Percentiles rank a stretch among this genome's conserved stretches.
These are phyloP conservation scores for Chlorella sp. DNA, from an alignment of 139 green algal species.

Conservation along the genomic window DNA sequence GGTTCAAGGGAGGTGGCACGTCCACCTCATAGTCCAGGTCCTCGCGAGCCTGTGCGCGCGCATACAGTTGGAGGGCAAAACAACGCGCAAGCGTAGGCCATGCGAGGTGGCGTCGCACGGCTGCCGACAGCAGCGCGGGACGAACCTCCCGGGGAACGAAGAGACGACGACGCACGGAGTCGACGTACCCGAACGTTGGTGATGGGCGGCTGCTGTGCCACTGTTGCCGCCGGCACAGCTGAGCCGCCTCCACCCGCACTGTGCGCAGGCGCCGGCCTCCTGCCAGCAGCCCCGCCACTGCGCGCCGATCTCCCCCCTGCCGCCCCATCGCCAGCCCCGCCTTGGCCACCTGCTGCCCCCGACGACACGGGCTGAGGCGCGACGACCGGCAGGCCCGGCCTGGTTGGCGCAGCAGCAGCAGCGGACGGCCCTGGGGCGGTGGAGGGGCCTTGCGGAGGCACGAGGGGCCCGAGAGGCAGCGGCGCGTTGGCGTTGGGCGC, in stretches of 20 bases:
- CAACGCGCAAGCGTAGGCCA: no score
- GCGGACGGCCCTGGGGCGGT: background rate
- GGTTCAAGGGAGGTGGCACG: slow-evolving; percentile 45
- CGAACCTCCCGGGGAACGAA: no score
- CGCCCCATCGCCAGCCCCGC: background rate
- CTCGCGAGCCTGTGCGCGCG: slow-evolving; percentile 14
- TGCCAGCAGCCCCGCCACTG: background rate
- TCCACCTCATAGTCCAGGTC: slow-evolving; percentile 33
- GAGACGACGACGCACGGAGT: no score
- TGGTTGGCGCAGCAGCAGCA: background rate
- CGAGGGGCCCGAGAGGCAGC: background rate
- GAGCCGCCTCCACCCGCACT: no score
- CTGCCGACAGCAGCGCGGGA: no score
- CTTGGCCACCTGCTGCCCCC: background rate
- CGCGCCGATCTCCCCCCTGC: background rate
- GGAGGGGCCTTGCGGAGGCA: background rate
- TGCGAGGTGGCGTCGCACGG: no score
- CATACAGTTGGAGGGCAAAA: no score
- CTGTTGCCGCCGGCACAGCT: no score
- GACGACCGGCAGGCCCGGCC: no score
- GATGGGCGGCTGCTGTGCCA: no score
- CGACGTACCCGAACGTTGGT: no score
- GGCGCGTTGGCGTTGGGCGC: slow-evolving; percentile 2
- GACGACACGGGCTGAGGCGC: no score
- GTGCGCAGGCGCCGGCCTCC: background rate